Percentiles rank a stretch among this genome's conserved stretches.
phyloP scores from a whole-genome alignment of 441 rosid species.

The Pelargonium myrrhifolium region DNA sequence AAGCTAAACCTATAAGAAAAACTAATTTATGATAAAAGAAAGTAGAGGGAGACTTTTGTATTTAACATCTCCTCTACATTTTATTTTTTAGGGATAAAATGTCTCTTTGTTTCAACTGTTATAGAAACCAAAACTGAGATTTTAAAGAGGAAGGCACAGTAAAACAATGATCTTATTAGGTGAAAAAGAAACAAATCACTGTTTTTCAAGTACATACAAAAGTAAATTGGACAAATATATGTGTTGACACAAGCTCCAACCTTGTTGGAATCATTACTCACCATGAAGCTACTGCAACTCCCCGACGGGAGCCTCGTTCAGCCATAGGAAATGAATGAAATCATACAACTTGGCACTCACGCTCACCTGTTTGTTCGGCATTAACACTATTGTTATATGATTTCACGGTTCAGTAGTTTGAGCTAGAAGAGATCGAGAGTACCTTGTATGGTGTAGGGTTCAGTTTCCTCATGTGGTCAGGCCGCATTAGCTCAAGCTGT shows the following conservation, averaged over 20 bases:
- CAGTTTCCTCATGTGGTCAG: slow-evolving; percentile 93
- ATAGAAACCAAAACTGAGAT: too few species aligned
- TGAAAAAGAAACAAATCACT: too few species aligned
- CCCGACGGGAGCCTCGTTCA: slow-evolving; percentile 97
- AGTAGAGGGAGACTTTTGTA: too few species aligned
- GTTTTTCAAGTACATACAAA: too few species aligned
- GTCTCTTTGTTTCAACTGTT: too few species aligned
- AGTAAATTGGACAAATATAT: too few species aligned
- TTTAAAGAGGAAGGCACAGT: too few species aligned
- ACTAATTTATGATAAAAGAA: too few species aligned
- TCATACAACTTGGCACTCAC: slow-evolving; percentile 84
- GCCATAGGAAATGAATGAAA: slow-evolving; percentile 96
- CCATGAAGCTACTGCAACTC: slow-evolving; percentile 48
- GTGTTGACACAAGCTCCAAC: slow-evolving; percentile 15
- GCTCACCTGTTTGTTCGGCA: slow-evolving; percentile 56
- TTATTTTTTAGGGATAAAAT: too few species aligned
- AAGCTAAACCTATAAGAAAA: too few species aligned
- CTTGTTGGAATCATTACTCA: slow-evolving; percentile 17
- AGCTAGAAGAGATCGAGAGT: slow-evolving; percentile 4
- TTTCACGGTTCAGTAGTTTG: background rate
- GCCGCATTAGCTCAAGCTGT: slow-evolving; percentile 84
- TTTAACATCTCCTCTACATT: too few species aligned
- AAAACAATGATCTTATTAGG: too few species aligned
- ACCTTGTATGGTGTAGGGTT: slow-evolving; percentile 98
- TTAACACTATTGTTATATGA: background rate